Evolutionary conservation across 352 stramenopile species (phyloP).

Genomic region (Phytophthora brassicae): DNA sequence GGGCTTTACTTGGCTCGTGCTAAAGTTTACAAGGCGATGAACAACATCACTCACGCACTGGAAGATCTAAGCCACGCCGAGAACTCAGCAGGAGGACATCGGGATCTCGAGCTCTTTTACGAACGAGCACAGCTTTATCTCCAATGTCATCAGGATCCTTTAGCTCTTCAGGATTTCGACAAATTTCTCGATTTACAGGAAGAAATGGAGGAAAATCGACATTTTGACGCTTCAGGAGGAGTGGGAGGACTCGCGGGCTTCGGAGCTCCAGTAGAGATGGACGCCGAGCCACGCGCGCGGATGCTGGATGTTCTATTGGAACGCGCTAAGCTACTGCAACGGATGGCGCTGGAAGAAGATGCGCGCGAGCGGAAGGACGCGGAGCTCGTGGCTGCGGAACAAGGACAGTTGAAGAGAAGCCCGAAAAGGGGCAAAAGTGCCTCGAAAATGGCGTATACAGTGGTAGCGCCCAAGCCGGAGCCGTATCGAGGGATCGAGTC

Average conservation of each 20-base stretch:
- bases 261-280: slow-evolving; percentile 23
- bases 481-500: slow-evolving; percentile 38
- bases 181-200: slow-evolving; percentile 71
- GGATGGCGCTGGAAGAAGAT: slow-evolving; percentile 58
- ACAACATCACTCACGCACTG: slow-evolving; percentile 53
- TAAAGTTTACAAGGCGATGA: slow-evolving; percentile 56
- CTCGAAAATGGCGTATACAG: slow-evolving; percentile 12
- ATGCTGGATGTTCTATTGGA: slow-evolving; percentile 64
- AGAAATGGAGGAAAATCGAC: slow-evolving; percentile 37
- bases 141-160: slow-evolving; percentile 43
- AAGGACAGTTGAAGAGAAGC: slow-evolving; percentile 31
- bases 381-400: slow-evolving; percentile 46
- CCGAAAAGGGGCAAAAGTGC: slow-evolving; percentile 8
- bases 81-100: slow-evolving; percentile 39
- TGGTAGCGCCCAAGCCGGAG: slow-evolving; percentile 18
- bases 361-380: slow-evolving; percentile 45
- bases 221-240: slow-evolving; percentile 40
- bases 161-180: slow-evolving; percentile 63
- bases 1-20: slow-evolving; percentile 53
- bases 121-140: slow-evolving; percentile 56
- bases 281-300: slow-evolving; percentile 23
- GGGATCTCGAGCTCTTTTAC: slow-evolving; percentile 62
- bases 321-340: slow-evolving; percentile 52
- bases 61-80: slow-evolving; percentile 58
- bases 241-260: slow-evolving; percentile 37